Evolutionary conservation across 2,329 filamentous ascomycete species (phyloP).

Genomic region (Ascochyta koolunga): DNA sequence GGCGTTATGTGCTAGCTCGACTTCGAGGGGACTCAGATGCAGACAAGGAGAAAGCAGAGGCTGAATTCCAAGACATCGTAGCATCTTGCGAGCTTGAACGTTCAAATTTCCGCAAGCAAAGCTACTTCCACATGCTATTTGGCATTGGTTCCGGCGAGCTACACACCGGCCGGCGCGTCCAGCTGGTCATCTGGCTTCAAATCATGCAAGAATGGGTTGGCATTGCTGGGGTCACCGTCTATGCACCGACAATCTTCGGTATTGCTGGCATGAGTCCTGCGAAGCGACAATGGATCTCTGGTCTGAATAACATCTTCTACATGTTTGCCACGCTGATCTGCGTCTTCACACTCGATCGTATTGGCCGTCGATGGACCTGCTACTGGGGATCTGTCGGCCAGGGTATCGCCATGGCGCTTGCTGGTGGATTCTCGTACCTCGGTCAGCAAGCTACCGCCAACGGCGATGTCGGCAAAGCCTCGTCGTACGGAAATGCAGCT

Average conservation of each 20-base stretch:
- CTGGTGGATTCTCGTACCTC: conserved; percentile 65
- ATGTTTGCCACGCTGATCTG: conserved; percentile 71
- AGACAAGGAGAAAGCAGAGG: conserved; percentile 51
- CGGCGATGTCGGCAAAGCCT: conserved; percentile 54
- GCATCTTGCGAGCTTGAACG: conserved; percentile 66
- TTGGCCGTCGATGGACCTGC: conserved; percentile 71
- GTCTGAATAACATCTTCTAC: conserved; percentile 60
- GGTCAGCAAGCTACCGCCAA: conserved; percentile 57
- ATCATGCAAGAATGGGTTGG: conserved; percentile 74
- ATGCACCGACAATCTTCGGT: conserved; percentile 63
- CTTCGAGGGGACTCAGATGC: conserved; percentile 65
- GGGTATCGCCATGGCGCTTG: conserved; percentile 71
- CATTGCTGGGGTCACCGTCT: conserved; percentile 71
- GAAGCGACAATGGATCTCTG: conserved; percentile 51
- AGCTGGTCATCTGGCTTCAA: conserved; percentile 74
- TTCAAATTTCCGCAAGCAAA: conserved; percentile 56
- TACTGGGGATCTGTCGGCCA: conserved; percentile 71
- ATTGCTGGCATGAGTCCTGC: conserved; percentile 68
- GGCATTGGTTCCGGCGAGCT: conserved; percentile 69
- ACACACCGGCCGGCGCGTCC: conserved; percentile 70
- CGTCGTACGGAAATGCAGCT: conserved; percentile 66
- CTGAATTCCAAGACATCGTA: conserved; percentile 70
- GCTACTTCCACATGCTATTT: conserved; percentile 70
- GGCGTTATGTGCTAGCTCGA: conserved; percentile 67
- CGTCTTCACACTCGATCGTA: conserved; percentile 72